phyloP scores from a whole-genome alignment of 768 basidiomycete species.

The Termitomyces sp. region DNA sequence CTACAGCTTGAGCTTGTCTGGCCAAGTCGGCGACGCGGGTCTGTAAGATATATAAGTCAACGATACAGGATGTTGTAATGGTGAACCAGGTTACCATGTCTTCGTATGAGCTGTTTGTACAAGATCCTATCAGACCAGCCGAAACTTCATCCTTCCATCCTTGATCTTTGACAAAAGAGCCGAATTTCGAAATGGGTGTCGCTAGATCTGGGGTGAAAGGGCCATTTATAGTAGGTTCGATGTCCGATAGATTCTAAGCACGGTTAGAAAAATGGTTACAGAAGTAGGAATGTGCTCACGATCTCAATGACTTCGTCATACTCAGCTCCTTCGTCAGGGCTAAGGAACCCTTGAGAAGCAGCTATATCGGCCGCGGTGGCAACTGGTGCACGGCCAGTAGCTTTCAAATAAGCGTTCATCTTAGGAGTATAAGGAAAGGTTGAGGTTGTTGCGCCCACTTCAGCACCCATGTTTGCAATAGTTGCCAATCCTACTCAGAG shows the following conservation, averaged over 20 bases:
- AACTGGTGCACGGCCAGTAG: constrained; percentile 84
- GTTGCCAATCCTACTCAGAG: constrained; percentile 71
- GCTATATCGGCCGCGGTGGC: constrained; percentile 86
- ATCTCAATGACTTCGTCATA: constrained; percentile 96
- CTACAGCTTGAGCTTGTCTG: constrained; percentile 79
- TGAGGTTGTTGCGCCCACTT: constrained; percentile 99
- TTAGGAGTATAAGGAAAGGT: constrained; percentile 92
- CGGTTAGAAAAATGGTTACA: not conserved
- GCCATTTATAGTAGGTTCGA: constrained; percentile 93
- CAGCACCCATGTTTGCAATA: constrained; percentile 98
- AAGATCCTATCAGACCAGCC: constrained; percentile 93
- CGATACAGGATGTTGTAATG: constrained; percentile 5
- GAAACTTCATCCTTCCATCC: constrained; percentile 94
- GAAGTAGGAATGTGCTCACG: constrained; percentile 38
- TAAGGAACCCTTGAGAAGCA: constrained; percentile 69
- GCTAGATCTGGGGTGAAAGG: constrained; percentile 97
- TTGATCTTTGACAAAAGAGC: constrained; percentile 69
- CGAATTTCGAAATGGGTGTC: constrained; percentile 90
- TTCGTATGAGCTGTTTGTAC: constrained; percentile 98
- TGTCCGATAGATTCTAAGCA: constrained; percentile 72
- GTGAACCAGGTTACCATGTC: constrained; percentile 61
- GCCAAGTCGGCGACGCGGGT: constrained; percentile 91
- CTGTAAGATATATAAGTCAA: constrained; percentile 31
- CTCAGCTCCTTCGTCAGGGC: constrained; percentile 81
- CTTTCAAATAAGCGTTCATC: constrained; percentile 87